phyloP scores from a whole-genome alignment of 2,329 filamentous ascomycete species.

The Fusarium tricinctum region DNA sequence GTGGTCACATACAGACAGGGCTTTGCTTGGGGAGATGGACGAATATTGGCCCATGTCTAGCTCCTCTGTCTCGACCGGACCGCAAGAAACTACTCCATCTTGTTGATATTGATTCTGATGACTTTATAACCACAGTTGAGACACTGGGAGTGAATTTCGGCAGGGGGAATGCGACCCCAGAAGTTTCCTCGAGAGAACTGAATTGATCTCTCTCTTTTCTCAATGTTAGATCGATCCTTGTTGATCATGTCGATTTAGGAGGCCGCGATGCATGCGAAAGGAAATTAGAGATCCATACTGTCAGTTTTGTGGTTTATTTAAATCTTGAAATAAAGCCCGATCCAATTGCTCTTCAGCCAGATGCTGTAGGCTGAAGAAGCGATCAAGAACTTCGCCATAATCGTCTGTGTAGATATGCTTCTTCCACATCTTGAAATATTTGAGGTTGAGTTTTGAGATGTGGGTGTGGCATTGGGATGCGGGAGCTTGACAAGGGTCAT shows the following conservation, averaged over 20 bases:
- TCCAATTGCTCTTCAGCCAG: slow-evolving; percentile 1
- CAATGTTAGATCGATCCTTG: slow-evolving; percentile 26
- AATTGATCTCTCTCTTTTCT: slow-evolving; percentile 28
- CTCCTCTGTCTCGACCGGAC: slow-evolving; percentile 31
- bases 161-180: slow-evolving; percentile 28
- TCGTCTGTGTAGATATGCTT: slow-evolving; percentile 34
- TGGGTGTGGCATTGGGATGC: slow-evolving; percentile 51
- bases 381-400: slow-evolving; percentile 5
- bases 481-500: slow-evolving; percentile 51
- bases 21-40: slow-evolving; percentile 37
- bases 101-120: slow-evolving; percentile 43
- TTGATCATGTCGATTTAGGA: slow-evolving; percentile 21
- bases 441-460: slow-evolving; percentile 50
- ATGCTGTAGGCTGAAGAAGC: slow-evolving; percentile 10
- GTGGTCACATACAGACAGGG: slow-evolving; percentile 39
- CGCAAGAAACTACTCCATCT: slow-evolving; percentile 35
- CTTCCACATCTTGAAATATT: slow-evolving; percentile 36
- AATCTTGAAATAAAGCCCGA: neutral
- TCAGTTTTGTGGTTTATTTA: neutral
- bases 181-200: slow-evolving; percentile 27
- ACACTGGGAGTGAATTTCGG: slow-evolving; percentile 40
- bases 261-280: slow-evolving; percentile 12
- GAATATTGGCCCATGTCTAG: slow-evolving; percentile 46
- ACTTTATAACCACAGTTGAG: slow-evolving; percentile 43
- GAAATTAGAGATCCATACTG: slow-evolving; percentile 7